Base-by-base conservation (phyloP, 2,329 filamentous ascomycete species). In the Neonectria sp. region DNA sequence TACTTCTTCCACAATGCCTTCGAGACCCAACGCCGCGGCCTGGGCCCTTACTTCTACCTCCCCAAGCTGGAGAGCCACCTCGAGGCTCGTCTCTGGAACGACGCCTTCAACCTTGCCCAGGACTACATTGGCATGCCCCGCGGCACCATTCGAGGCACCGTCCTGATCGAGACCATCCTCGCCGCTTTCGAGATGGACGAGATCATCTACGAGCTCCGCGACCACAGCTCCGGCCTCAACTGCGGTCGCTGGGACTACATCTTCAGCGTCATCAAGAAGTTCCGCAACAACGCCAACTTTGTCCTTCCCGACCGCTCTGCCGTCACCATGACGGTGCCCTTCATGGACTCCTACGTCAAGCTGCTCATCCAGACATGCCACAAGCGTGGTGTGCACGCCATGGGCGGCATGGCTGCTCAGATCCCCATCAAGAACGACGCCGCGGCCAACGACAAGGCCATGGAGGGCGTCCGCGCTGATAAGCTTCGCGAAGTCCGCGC, bases 131-230 rank as follows among this genome's bases (percentile, higher is more conserved):
- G 93, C 75, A 92, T 99, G 85, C 89, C 89, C 62, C 90, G 96
- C 67, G 96, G 96, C 62, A 98, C 95, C 61, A 97, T 98, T 83
- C 93, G 96, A 75, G 96, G 90, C 69, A 99, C 96, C 3, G 95
- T 98, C 45, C 86, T 99, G 76, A 98, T 99, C 78, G 96, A 99
- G 89, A 98, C 96, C 63, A 98, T 99, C 81, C 89, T 95, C 49
- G 96, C 96, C 48, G 96, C 95, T 17, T 99, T 99, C 78, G 96
- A 99, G 88, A 99, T 99, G 96, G 96, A 99, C 77, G 96, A 99
- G 90, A 98, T 99, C 84, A 98, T 99, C 84, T 99, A 98, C 83
- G 96, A 98, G 86, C 92, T 99, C 74, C 93, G 96, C 68, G 95
- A 98, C 80, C 96, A 99, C 87, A 95, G 92, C 81, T 93, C 95